Base-by-base conservation (phyloP, 805 yeast species). In the Phaffomyces thermotolerans region DNA sequence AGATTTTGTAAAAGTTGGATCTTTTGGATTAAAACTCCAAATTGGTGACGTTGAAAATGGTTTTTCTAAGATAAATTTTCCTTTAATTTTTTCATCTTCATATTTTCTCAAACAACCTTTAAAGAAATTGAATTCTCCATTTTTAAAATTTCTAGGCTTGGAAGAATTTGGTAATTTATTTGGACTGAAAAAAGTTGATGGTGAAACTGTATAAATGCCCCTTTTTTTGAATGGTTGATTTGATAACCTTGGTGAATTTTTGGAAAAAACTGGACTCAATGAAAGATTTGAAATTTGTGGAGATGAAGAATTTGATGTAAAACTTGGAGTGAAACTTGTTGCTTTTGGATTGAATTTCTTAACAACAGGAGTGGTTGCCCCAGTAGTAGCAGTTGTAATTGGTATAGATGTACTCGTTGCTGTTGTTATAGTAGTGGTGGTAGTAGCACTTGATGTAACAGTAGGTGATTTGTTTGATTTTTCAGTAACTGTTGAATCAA, bases 41-140 rank as follows among this genome's bases (percentile, higher is more conserved):
- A 90, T 81, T 41, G 95, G 95, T 9, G 86, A 81, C 0, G 91
- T 81, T 34, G 71, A 69, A 59, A 75, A 86, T 7, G 93, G 79
- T 52, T 69, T 77, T 51, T 81, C 89, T 47, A 81, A 67, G 20
- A 62, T 53, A 40, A 72, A 67, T 17, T 62, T 60, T 34, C 62
- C 64, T 52, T 54, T 53, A 9, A 47, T 52, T 3, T 43, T 45
- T 35, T 41, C 31, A 43, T 50, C 43, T 49, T 60, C 27, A 54
- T 51, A 47, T 41, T 48, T 46, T 24, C 42, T 58, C 50, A 36
- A 56, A 41, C 50, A 56, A 43, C 43, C 58, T 50, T 51, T 55
- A 52, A 50, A 62, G 45, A 56, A 54, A 43, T 56, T 58, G 34
- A 54, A 53, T 37, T 57, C 53, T 8, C 49, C 50, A 24, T 50